A percentile compares a stretch with the other conserved stretches of the same genome.
Evolutionary conservation across 78 protist genomes (phyloP).

Genomic region (Dictyostelium discoideum): DNA sequence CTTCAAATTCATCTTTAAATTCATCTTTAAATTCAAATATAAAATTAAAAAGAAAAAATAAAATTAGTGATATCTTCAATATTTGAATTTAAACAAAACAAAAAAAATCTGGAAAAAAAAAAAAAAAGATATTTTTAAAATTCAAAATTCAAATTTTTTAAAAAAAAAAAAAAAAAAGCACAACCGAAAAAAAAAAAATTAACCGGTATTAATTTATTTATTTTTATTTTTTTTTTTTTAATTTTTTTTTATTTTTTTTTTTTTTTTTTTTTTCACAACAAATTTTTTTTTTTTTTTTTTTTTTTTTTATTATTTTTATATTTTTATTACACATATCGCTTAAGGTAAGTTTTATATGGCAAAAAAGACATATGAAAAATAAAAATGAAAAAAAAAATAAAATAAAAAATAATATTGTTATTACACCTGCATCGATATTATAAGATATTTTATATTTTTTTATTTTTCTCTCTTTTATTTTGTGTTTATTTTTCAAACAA

Average conservation of each 20-base stretch:
- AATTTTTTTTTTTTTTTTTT: conserved; percentile 2
- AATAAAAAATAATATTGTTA: no score
- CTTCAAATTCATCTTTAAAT: background rate
- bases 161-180: background rate
- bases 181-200: background rate
- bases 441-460: background rate
- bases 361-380: background rate
- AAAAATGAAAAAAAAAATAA: background rate
- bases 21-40: background rate
- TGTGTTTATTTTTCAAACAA: background rate
- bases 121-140: background rate
- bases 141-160: background rate
- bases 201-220: background rate
- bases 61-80: background rate
- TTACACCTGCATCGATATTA: background rate
- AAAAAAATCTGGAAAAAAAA: background rate
- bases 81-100: background rate
- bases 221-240: background rate
- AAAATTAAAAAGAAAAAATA: conserved; percentile 10
- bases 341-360: background rate
- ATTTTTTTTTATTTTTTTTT: background rate
- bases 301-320: background rate
- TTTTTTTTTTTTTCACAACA: background rate
- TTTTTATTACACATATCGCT: background rate
- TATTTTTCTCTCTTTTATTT: background rate